Percentiles rank a stretch among this genome's conserved stretches.
Evolutionary conservation across 129 eudicot species (phyloP).

Genomic region (Kitagawia praeruptora): DNA sequence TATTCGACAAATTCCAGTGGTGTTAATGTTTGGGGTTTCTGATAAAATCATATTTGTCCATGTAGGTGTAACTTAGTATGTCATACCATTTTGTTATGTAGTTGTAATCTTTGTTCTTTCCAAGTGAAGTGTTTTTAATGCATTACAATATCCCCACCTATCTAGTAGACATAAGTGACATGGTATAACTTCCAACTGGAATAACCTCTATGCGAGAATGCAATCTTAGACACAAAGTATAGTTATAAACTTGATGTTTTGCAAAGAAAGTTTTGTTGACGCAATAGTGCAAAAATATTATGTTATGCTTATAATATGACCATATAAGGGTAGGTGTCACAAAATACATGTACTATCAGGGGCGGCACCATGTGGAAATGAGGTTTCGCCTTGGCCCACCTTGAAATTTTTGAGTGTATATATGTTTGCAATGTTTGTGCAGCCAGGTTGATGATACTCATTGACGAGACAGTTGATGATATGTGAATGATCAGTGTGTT

Average conservation of each 20-base stretch:
- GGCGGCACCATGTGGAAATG: background rate
- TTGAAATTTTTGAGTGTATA: background rate
- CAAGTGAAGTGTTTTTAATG: background rate
- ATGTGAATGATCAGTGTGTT: too few relatives aligned
- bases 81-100: background rate
- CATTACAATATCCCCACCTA: background rate
- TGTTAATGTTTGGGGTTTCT: background rate
- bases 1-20: background rate
- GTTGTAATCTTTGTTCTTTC: background rate
- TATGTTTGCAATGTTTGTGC: background rate
- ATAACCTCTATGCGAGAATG: background rate
- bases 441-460: background rate
- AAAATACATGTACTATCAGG: background rate
- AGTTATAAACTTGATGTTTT: background rate
- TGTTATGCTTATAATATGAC: background rate
- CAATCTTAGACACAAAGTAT: background rate
- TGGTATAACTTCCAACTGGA: background rate
- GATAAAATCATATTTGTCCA: background rate
- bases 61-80: background rate
- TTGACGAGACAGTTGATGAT: too few relatives aligned
- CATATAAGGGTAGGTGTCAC: background rate
- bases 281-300: background rate
- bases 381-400: background rate
- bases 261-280: background rate
- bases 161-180: background rate